Base-by-base conservation (phyloP, 257 asterid species). In the Handroanthus guayacan region DNA sequence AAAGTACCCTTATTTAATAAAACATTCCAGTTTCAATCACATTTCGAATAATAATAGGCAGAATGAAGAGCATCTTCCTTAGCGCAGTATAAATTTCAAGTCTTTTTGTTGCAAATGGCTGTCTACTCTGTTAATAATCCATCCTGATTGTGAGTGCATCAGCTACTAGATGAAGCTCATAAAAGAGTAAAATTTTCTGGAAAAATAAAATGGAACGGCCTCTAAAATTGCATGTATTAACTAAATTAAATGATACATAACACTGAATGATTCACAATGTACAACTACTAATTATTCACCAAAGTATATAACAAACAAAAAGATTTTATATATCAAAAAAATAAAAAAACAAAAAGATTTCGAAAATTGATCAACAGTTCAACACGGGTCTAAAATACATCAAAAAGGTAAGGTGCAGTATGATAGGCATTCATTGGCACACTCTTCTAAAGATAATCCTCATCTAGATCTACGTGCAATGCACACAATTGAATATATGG, bases 1-100 rank as follows among this genome's bases (percentile, higher is more conserved):
- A 55, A 25, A 57, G 45, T 47, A 25, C 43, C 58, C 6, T 44
- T 6, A 48, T 37, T 11, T 54, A 9, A 69, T 52, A 52, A 66
- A 61, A 64, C 37, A 55, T 70, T 67, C 61, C 20, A 73, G 56
- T 69, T 67, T 20, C 62, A 50, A 48, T 65, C 67, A 41, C 71
- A 47, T 38, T 34, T 37, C 8, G 18, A 66, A 31, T 57, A 14
- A 67, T 20, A 60, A 11, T 11, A 73, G 66, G 76, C 58, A 18
- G 10, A 61, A 62, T 34, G 62, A 67, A 68, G 61, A 65, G 14
- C 52, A 68, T 39, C 51, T 41, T 55, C 31, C 36, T 61, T 65
- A 43, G 14, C 65, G 34, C 34, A 60, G 13, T 60, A 65, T 20
- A 68, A 45, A 20, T 31, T 65, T 25, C 65, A 44, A 14, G 65